Percentiles rank a stretch among this genome's conserved stretches.
Evolutionary conservation across 805 yeast species (phyloP).

Genomic region (Ogataea parapolymorpha): DNA sequence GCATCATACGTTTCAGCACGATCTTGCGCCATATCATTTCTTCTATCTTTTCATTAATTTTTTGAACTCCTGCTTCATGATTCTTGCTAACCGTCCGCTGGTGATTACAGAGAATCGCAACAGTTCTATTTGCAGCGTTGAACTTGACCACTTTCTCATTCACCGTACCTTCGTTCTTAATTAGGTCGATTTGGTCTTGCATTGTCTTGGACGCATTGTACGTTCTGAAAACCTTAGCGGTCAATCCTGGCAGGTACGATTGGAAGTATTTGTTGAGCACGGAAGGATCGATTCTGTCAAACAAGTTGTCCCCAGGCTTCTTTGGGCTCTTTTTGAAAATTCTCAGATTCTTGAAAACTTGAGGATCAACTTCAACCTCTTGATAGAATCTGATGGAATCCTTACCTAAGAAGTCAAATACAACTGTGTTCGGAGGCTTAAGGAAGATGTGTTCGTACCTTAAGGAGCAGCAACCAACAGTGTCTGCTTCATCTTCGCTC

Average conservation of each 20-base stretch:
- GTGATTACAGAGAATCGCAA: constrained; percentile 95
- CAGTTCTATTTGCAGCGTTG: constrained; percentile 94
- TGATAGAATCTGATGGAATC: constrained; percentile 90
- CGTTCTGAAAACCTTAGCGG: constrained; percentile 97
- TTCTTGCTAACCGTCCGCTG: constrained; percentile 87
- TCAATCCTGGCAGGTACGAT: constrained; percentile 85
- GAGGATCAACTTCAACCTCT: constrained; percentile 88
- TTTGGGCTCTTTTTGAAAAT: constrained; percentile 89
- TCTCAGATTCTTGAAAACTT: constrained; percentile 83
- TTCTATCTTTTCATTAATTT: constrained; percentile 69
- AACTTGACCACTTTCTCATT: constrained; percentile 83
- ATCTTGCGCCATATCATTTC: constrained; percentile 85
- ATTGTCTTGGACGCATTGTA: constrained; percentile 94
- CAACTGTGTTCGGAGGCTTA: constrained; percentile 79
- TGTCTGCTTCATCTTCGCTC: constrained; percentile 95
- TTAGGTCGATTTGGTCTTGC: constrained; percentile 89
- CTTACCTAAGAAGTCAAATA: constrained; percentile 92
- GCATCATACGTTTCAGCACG: constrained; percentile 66
- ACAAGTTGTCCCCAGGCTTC: constrained; percentile 86
- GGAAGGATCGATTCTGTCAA: constrained; percentile 85
- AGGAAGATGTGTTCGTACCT: constrained; percentile 86
- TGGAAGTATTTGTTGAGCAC: constrained; percentile 83
- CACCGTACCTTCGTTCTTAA: constrained; percentile 82
- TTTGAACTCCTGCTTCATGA: constrained; percentile 78
- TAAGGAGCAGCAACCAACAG: constrained; percentile 95